Conservation (phyloP, 257 asterid species). For the Nicotiana noctiflora region DNA sequence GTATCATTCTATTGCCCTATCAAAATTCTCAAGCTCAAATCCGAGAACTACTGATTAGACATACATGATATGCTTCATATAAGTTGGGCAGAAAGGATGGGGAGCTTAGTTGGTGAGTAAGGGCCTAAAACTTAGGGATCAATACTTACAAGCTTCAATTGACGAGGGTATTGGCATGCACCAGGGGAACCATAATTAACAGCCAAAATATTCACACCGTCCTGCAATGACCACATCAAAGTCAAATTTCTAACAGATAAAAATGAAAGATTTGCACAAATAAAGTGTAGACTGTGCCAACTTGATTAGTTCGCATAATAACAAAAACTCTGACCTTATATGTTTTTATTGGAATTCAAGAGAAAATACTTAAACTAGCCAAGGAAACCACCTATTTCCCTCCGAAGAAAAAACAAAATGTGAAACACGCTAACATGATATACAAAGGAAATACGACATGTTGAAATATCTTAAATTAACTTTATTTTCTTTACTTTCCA, state of each 20-base stretch:
- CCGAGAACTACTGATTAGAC: background rate
- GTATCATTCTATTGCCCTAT: background rate
- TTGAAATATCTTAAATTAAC: background rate
- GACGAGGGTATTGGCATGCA: slow-evolving; percentile 81
- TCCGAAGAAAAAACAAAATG: background rate
- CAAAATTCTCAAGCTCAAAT: background rate
- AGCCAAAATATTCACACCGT: slow-evolving; percentile 79
- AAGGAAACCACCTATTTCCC: background rate
- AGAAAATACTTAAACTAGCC: background rate
- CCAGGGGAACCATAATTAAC: slow-evolving; percentile 92
- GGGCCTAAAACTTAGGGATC: background rate
- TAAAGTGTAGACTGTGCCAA: background rate
- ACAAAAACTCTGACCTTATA: background rate
- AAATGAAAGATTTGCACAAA: slow-evolving; percentile 4
- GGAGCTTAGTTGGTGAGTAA: background rate
- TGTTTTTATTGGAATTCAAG: background rate
- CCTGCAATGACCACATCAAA: slow-evolving; percentile 38
- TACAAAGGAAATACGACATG: background rate
- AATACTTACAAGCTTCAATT: slow-evolving; percentile 55
- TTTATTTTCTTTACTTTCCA: background rate
- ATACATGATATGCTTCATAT: background rate
- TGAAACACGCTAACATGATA: background rate
- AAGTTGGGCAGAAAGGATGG: background rate
- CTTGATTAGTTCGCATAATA: background rate
- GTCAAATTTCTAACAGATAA: background rate